Evolutionary conservation across 2,329 filamentous ascomycete species (phyloP).

Genomic region (Penicillium nordicum): DNA sequence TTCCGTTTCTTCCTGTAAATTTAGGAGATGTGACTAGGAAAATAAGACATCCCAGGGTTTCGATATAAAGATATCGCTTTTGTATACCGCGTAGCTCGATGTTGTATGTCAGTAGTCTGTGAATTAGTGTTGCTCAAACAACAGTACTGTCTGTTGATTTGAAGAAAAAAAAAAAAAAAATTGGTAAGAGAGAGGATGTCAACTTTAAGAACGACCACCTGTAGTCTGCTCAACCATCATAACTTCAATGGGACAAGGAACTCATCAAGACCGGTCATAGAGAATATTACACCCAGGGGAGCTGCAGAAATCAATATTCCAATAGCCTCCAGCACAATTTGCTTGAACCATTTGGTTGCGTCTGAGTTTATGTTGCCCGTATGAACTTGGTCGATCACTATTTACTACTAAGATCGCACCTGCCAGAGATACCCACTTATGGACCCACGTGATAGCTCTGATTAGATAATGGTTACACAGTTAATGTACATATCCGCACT

Average conservation of each 20-base stretch:
- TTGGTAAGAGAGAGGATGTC: not conserved
- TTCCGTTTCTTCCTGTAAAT: slow-evolving; percentile 21
- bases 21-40: slow-evolving; percentile 9
- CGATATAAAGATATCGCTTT: not conserved
- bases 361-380: no score
- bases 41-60: slow-evolving; percentile 4
- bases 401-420: not conserved
- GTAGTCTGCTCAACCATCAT: not conserved
- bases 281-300: not conserved
- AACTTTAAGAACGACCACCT: not conserved
- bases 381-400: not conserved
- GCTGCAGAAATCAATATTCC: not conserved
- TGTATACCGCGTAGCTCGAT: not conserved
- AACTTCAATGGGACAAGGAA: not conserved
- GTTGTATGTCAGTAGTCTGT: not conserved
- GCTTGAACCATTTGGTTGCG: no score
- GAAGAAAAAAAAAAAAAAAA: no score
- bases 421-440: not conserved
- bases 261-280: not conserved
- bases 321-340: no score
- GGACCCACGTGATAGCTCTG: not conserved
- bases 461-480: not conserved
- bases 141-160: no score
- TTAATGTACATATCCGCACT: not conserved
- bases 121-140: not conserved